Conservation (phyloP, 2,329 filamentous ascomycete genomes). For the Trichoderma koningiopsis region DNA sequence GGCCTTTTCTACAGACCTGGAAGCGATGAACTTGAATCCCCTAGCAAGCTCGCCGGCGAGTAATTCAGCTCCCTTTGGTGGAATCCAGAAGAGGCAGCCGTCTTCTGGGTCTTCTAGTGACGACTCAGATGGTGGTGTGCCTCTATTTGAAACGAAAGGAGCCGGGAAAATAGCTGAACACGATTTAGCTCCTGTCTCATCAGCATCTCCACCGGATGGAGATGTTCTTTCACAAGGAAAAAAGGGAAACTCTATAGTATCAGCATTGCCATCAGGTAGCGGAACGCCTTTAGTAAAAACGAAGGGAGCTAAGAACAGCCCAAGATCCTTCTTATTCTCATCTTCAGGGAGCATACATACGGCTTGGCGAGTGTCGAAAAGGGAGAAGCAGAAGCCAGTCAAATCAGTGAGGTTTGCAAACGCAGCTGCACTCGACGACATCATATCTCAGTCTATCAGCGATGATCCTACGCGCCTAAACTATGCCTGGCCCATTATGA, state of each 20-base stretch:
- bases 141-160: background rate
- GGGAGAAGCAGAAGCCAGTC: background rate
- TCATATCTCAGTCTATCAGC: background rate
- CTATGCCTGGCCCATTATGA: background rate
- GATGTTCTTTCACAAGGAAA: too few species aligned
- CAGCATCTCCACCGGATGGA: background rate
- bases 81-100: background rate
- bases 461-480: background rate
- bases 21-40: background rate
- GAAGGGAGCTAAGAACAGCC: too few species aligned
- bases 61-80: background rate
- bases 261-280: too few species aligned
- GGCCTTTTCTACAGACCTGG: background rate
- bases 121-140: background rate
- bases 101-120: background rate
- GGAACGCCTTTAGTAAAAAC: too few species aligned
- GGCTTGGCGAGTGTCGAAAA: background rate
- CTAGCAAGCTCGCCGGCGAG: background rate
- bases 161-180: background rate
- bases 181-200: background rate
- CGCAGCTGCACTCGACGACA: background rate
- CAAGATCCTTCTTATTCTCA: background rate
- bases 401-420: background rate
- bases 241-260: too few species aligned
- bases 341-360: background rate